Conservation (phyloP, 441 rosid species). For the Pelargonium fulgidum region DNA sequence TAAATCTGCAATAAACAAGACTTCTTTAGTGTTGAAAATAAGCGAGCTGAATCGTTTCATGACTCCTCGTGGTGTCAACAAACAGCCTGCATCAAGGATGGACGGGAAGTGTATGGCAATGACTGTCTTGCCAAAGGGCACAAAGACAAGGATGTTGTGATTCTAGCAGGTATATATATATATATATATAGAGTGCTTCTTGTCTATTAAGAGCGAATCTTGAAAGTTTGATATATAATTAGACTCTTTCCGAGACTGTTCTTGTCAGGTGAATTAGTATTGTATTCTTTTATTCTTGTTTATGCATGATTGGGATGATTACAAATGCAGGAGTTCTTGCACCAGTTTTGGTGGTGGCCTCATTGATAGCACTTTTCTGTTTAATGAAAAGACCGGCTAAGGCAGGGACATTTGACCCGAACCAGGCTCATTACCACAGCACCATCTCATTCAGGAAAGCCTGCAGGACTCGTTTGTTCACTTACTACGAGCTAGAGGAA, state of each 20-base stretch:
- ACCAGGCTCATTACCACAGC: conserved; percentile 32
- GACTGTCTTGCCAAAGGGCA: conserved; percentile 36
- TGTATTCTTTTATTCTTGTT: no score
- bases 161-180: conserved; percentile 58
- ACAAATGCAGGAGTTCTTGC: conserved; percentile 48
- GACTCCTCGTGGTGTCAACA: no score
- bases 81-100: conserved; percentile 60
- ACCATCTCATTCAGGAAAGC: conserved; percentile 58
- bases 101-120: conserved; percentile 42
- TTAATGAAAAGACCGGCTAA: conserved; percentile 44
- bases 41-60: no score
- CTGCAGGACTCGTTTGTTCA: conserved; percentile 51
- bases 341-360: conserved; percentile 37
- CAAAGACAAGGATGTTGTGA: conserved; percentile 36
- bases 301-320: neutral
- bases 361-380: conserved; percentile 44
- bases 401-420: conserved; percentile 26
- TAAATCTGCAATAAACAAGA: no score
- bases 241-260: no score
- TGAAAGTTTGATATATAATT: no score
- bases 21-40: no score
- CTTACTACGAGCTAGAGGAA: conserved; percentile 60
- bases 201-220: no score
- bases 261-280: no score
- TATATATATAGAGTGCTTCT: no score